Percentiles rank a stretch among this genome's conserved stretches.
Evolutionary conservation across 306 rosid genomes (phyloP).

Genomic region (Ormosia semicastrata): DNA sequence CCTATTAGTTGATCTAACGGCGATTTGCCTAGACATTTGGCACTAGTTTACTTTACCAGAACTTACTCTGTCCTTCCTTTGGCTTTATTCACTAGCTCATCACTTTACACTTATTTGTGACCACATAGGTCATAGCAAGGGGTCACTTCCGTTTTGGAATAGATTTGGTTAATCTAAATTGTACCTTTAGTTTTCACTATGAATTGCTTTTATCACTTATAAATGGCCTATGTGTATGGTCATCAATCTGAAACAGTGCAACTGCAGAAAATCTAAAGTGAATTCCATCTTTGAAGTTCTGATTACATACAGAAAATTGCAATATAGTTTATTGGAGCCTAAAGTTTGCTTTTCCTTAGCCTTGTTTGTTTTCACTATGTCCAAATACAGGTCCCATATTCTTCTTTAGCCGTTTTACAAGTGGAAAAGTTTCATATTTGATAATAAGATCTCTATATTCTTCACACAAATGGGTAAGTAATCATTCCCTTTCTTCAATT

Average conservation of each 20-base stretch:
- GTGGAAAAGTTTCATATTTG: conserved; percentile 21
- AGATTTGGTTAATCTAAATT: conserved; percentile 34
- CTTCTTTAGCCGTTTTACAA: conserved; percentile 34
- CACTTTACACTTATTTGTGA: conserved; percentile 29
- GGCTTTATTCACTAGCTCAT: conserved; percentile 25
- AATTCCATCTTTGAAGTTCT: conserved; percentile 28
- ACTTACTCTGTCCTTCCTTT: conserved; percentile 26
- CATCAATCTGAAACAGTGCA: conserved; percentile 34
- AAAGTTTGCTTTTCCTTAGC: conserved; percentile 34
- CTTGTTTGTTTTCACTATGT: conserved; percentile 31
- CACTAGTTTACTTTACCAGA: conserved; percentile 27
- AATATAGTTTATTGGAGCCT: conserved; percentile 12
- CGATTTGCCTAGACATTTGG: conserved; percentile 25
- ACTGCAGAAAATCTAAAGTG: conserved; percentile 27
- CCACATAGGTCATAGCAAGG: conserved; percentile 15
- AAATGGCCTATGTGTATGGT: conserved; percentile 22
- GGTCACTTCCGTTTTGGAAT: conserved; percentile 25
- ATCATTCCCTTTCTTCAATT: conserved; percentile 42
- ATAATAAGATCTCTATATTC: conserved; percentile 23
- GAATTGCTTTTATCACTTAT: conserved; percentile 27
- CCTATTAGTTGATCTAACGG: conserved; percentile 33
- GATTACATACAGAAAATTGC: neutral
- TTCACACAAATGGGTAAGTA: conserved; percentile 37
- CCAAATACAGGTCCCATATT: conserved; percentile 40
- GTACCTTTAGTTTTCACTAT: conserved; percentile 31